These are phyloP conservation scores for Luffa acutangula DNA, from an alignment of 306 rosid genomes.

Conservation along the genomic window DNA sequence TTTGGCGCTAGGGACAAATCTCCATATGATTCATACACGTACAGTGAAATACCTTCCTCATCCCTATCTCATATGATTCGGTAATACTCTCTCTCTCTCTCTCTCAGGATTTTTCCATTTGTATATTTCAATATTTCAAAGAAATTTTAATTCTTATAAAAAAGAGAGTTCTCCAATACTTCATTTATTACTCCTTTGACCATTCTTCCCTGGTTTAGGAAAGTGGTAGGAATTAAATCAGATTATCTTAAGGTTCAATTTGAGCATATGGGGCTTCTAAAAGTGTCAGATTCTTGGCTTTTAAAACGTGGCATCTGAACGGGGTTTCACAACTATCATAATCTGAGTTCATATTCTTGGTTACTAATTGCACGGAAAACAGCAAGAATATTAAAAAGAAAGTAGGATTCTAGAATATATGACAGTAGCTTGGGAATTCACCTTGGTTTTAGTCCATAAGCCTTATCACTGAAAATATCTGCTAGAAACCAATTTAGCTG, in stretches of 20 bases:
- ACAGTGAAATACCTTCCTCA: slow-evolving; percentile 35
- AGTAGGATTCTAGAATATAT: not conserved
- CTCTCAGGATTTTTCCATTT: not conserved
- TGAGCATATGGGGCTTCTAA: not conserved
- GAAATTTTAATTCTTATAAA: not conserved
- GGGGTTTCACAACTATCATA: not conserved
- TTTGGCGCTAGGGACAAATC: slow-evolving; percentile 51
- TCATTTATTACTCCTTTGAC: not conserved
- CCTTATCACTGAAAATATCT: not conserved
- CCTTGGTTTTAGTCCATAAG: not conserved
- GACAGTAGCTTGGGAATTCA: not conserved
- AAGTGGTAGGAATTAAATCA: not conserved
- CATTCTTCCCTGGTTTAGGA: not conserved
- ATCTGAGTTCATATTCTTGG: not conserved
- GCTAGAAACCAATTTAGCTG: not conserved
- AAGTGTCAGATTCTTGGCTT: not conserved
- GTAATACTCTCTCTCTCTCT: slow-evolving; percentile 33
- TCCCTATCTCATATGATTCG: slow-evolving; percentile 37
- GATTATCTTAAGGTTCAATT: not conserved
- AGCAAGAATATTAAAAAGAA: not conserved
- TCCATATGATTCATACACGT: slow-evolving; percentile 20
- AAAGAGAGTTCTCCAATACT: not conserved
- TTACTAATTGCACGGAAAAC: not conserved
- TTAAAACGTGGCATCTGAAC: not conserved
- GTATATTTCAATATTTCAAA: not conserved